phyloP scores from a whole-genome alignment of 1,284 basidiomycete species.

The Earliella scabrosa region DNA sequence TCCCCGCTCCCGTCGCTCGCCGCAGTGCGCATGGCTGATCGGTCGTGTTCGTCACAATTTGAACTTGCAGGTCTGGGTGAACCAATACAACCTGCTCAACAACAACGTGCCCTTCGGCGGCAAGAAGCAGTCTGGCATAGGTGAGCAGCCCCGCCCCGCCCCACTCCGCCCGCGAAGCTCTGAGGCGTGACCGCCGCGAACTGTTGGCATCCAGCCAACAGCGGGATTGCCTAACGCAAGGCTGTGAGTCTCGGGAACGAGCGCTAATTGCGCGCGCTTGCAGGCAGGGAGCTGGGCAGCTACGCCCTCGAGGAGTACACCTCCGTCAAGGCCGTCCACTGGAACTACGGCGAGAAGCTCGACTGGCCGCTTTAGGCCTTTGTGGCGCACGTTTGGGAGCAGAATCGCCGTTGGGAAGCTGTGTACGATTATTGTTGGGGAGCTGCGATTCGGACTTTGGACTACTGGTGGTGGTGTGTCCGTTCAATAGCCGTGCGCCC shows the following conservation, averaged over 20 bases:
- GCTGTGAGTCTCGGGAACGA: constrained; percentile 13
- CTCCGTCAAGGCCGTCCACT: constrained; percentile 86
- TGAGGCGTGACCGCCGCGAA: too few species aligned
- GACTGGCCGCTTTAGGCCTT: constrained; percentile 72
- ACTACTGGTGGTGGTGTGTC: too few species aligned
- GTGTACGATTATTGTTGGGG: constrained; percentile 13
- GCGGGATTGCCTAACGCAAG: constrained; percentile 19
- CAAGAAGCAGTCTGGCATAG: constrained; percentile 83
- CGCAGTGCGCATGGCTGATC: not conserved
- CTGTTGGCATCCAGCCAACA: constrained; percentile 19
- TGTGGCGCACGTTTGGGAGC: not conserved
- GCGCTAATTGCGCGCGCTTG: constrained; percentile 13
- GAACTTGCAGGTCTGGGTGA: constrained; percentile 91
- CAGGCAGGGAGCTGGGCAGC: constrained; percentile 87
- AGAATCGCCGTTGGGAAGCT: constrained; percentile 5
- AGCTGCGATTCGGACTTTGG: too few species aligned
- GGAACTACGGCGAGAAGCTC: constrained; percentile 83
- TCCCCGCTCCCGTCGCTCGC: too few species aligned
- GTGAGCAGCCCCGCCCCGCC: constrained; percentile 45
- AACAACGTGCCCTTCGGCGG: constrained; percentile 94
- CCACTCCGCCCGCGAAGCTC: too few species aligned
- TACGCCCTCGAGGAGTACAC: constrained; percentile 86
- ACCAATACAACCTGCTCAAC: constrained; percentile 82
- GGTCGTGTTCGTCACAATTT: not conserved
- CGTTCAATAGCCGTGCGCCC: too few species aligned